Percentiles rank a stretch among this genome's conserved stretches.
phyloP scores from a whole-genome alignment of 331 rosid genomes.

The Cydonia oblonga region DNA sequence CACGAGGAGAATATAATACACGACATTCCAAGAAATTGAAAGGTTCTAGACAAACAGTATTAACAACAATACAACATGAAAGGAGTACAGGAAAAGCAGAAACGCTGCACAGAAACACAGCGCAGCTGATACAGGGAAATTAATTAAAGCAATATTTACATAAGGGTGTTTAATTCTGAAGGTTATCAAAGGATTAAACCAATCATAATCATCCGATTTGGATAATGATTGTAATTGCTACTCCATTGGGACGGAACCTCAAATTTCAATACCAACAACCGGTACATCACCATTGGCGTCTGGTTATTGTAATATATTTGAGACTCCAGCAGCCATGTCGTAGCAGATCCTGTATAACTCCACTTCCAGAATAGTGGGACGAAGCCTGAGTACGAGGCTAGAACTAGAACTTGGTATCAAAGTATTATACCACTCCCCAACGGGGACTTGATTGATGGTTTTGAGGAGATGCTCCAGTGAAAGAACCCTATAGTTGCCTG shows the following conservation, averaged over 20 bases:
- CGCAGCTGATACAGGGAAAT: background rate
- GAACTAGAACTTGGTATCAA: background rate
- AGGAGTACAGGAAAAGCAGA: background rate
- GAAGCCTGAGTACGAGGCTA: background rate
- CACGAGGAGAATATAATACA: background rate
- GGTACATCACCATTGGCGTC: background rate
- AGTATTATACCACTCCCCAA: background rate
- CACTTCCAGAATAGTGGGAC: background rate
- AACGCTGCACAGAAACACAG: background rate
- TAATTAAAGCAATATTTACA: background rate
- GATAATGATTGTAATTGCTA: background rate
- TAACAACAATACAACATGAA: background rate
- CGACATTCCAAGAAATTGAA: background rate
- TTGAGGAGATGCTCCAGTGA: background rate
- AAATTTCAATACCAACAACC: background rate
- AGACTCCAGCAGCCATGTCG: background rate
- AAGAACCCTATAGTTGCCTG: background rate
- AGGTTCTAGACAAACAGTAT: background rate
- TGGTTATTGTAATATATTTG: background rate
- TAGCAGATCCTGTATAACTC: background rate
- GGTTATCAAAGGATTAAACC: background rate
- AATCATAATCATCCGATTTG: background rate
- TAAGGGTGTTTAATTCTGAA: background rate
- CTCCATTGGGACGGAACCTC: background rate
- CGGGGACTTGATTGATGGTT: background rate